Evolutionary conservation across 495 filamentous ascomycete species (phyloP).

Genomic region (Daldinia caldariorum): DNA sequence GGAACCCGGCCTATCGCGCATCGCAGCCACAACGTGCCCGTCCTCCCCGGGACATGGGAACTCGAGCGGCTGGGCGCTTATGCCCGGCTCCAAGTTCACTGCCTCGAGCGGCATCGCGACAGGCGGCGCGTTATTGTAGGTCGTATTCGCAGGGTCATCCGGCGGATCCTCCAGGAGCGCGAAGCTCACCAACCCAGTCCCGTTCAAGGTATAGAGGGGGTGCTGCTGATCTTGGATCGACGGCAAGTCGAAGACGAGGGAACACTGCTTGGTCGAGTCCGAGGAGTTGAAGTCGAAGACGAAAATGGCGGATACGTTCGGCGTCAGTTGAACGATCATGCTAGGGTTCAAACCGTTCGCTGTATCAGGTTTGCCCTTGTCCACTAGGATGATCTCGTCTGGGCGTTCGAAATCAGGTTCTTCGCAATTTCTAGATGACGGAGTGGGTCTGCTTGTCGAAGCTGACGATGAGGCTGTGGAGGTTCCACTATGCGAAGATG

Average conservation of each 20-base stretch:
- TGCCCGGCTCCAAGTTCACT: constrained; percentile 16
- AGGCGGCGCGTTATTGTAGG: constrained; percentile 61
- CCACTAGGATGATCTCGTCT: constrained; percentile 65
- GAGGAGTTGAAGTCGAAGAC: constrained; percentile 72
- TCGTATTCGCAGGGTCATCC: constrained; percentile 54
- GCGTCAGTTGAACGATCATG: constrained; percentile 67
- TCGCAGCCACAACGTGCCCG: constrained; percentile 12
- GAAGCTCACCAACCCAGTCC: constrained; percentile 66
- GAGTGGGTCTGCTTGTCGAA: constrained; percentile 5
- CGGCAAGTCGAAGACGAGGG: constrained; percentile 70
- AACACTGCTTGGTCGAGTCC: constrained; percentile 68
- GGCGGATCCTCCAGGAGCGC: constrained; percentile 52
- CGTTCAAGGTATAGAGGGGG: constrained; percentile 61
- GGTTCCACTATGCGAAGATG: not conserved
- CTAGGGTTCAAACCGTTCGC: constrained; percentile 50
- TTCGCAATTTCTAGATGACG: constrained; percentile 14
- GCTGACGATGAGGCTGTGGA: not conserved
- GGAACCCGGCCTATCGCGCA: constrained; percentile 17
- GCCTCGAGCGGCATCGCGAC: constrained; percentile 45
- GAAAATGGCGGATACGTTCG: constrained; percentile 69
- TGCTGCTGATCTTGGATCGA: constrained; percentile 56
- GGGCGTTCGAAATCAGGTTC: constrained; percentile 31
- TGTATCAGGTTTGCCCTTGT: constrained; percentile 60
- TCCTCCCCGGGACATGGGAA: constrained; percentile 43
- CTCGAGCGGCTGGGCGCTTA: constrained; percentile 12